phyloP scores from a whole-genome alignment of 2,329 filamentous ascomycete species.

The Lachnellula suecica region DNA sequence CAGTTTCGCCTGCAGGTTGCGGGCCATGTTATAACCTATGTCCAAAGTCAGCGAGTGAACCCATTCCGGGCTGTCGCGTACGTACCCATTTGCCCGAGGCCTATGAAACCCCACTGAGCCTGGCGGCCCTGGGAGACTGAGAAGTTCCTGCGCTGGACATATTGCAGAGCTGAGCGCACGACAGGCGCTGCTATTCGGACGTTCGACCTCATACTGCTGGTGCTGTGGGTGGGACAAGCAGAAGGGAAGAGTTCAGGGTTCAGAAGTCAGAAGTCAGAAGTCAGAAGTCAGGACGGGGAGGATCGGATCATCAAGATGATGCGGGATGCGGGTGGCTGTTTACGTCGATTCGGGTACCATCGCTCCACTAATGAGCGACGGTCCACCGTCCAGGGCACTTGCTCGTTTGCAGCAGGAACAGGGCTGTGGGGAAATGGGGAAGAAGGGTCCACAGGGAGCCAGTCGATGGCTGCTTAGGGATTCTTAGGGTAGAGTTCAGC shows the following conservation, averaged over 20 bases:
- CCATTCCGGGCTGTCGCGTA: slow-evolving; percentile 9
- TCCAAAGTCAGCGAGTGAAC: slow-evolving; percentile 17
- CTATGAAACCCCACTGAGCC: slow-evolving; percentile 58
- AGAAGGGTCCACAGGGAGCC: not conserved
- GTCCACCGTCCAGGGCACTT: not conserved
- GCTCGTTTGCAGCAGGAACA: not conserved
- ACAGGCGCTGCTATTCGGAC: slow-evolving; percentile 21
- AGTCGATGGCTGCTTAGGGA: not conserved
- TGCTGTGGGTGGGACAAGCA: not conserved
- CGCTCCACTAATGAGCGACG: too few relatives aligned
- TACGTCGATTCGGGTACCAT: not conserved
- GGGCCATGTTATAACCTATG: slow-evolving; percentile 70
- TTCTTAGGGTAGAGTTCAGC: too few relatives aligned
- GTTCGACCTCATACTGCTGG: slow-evolving; percentile 25
- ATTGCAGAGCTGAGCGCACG: slow-evolving; percentile 20
- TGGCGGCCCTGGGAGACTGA: slow-evolving; percentile 43
- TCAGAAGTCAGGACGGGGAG: not conserved
- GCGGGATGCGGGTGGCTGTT: not conserved
- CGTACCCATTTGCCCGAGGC: slow-evolving; percentile 59
- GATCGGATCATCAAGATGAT: not conserved
- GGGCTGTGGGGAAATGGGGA: not conserved
- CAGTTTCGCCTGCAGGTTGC: slow-evolving; percentile 67
- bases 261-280: too few relatives aligned
- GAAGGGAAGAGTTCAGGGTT: not conserved
- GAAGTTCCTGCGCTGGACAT: slow-evolving; percentile 37